A percentile compares a stretch with the other conserved stretches of the same genome.
These are phyloP conservation scores for Pseudogymnoascus sp. DNA, from an alignment of 2,329 filamentous ascomycete species.

Conservation along the genomic window DNA sequence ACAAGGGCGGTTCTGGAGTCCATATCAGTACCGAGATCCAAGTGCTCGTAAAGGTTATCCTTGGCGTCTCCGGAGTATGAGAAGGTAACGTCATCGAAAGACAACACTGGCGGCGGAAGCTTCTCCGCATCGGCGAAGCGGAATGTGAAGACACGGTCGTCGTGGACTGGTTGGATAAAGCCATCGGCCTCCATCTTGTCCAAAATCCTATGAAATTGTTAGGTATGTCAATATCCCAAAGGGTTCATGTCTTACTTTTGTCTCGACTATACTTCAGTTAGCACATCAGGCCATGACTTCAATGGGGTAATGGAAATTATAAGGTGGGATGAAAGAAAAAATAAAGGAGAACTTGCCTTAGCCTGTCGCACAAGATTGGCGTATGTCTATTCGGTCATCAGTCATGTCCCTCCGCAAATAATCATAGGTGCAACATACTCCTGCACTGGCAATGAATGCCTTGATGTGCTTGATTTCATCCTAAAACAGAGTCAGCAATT, in stretches of 20 bases:
- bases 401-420: background rate
- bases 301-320: background rate
- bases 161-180: conserved; percentile 83
- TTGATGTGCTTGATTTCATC: conserved; percentile 99
- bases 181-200: conserved; percentile 99
- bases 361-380: conserved; percentile 98
- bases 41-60: conserved; percentile 91
- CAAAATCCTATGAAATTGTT: conserved; percentile 51
- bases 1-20: conserved; percentile 95
- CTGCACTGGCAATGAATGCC: conserved; percentile 98
- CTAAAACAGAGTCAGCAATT: conserved; percentile 12
- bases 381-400: conserved; percentile 51
- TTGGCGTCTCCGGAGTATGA: conserved; percentile 85
- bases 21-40: conserved; percentile 99
- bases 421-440: conserved; percentile 35
- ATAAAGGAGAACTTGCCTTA: conserved; percentile 39
- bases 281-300: background rate
- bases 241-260: conserved; percentile 51
- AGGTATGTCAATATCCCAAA: background rate
- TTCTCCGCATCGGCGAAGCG: conserved; percentile 98
- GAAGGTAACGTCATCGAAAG: conserved; percentile 96
- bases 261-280: conserved; percentile 47
- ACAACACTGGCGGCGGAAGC: conserved; percentile 92
- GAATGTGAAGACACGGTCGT: conserved; percentile 91
- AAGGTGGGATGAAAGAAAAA: background rate